Base-by-base conservation (phyloP, 2,329 filamentous ascomycete species). In the Botryosphaeria agaves region DNA sequence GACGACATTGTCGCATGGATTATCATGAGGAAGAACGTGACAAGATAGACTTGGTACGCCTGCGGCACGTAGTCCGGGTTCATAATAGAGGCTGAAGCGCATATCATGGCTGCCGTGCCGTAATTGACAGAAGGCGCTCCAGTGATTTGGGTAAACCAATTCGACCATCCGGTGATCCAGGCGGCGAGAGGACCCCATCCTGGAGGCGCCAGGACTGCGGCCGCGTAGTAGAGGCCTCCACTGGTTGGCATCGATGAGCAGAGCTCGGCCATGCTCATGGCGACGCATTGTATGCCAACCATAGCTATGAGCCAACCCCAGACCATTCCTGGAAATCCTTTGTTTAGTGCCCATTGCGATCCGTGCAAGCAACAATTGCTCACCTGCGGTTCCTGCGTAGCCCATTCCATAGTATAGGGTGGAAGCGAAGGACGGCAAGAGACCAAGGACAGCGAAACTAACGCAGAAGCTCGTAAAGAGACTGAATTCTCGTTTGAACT, bases 241-340 rank as follows among this genome's bases (percentile, higher is more conserved):
- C 64, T 58, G 1, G 76, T 80, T 3, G 76, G 76, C 75, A 81
- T 80, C 26, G 70, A 72, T 3, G 69, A 76, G 42, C 76, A 80
- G 12, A 82, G 56, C 50, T 82, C 76, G 2, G 76, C 76, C 61
- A 60, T 63, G 16, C 48, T 66, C 52, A 71, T 64, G 6, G 76
- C 76, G 33, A 81, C 68, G 48, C 69, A 72, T 45, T 80, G 68
- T 23, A 82, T 78, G 24, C 79, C 79, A 4, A 74, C 40, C 66
- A 80, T 77, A 29, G 74, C 74, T 27, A 82, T 59, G 17, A 81
- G 53, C 76, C 77, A 83, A 4, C 76, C 77, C 76, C 76, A 82
- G 2, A 72, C 73, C 72, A 80, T 78, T 15, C 72, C 72, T 34
- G 59, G n/a, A 5, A 25, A 18, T 29, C 9, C 18, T 25, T 25